Evolutionary conservation across 2,329 filamentous ascomycete species (phyloP).

Genomic region (Alternaria burnsii): DNA sequence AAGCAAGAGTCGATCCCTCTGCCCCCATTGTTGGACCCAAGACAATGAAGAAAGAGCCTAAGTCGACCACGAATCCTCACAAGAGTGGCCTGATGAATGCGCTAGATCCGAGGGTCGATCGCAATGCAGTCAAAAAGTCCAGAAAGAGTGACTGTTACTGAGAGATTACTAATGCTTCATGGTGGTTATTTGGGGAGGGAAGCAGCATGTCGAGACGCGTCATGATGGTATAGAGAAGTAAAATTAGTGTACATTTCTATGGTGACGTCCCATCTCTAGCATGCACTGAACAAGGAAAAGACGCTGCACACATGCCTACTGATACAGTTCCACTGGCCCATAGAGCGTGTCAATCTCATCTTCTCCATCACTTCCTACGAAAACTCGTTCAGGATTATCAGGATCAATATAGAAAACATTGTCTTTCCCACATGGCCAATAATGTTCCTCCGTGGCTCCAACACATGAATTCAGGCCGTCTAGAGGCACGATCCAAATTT

Average conservation of each 20-base stretch:
- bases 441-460: too few species aligned
- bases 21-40: not conserved
- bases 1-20: not conserved
- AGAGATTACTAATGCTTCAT: not conserved
- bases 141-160: not conserved
- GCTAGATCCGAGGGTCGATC: constrained; percentile 29
- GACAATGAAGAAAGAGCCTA: not conserved
- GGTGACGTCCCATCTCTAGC: fast-evolving
- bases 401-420: too few species aligned
- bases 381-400: too few species aligned
- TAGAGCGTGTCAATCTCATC: too few species aligned
- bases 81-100: constrained; percentile 23
- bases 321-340: too few species aligned
- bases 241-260: fast-evolving
- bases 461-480: not conserved
- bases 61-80: constrained; percentile 17
- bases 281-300: too few species aligned
- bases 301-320: too few species aligned
- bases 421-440: too few species aligned
- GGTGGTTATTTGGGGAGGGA: not conserved
- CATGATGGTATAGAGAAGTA: not conserved
- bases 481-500: not conserved
- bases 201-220: fast-evolving
- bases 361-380: too few species aligned
- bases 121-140: constrained; percentile 9